These are phyloP conservation scores for Aspergillus kassunensis DNA, from an alignment of 495 filamentous ascomycete species.

Conservation along the genomic window DNA sequence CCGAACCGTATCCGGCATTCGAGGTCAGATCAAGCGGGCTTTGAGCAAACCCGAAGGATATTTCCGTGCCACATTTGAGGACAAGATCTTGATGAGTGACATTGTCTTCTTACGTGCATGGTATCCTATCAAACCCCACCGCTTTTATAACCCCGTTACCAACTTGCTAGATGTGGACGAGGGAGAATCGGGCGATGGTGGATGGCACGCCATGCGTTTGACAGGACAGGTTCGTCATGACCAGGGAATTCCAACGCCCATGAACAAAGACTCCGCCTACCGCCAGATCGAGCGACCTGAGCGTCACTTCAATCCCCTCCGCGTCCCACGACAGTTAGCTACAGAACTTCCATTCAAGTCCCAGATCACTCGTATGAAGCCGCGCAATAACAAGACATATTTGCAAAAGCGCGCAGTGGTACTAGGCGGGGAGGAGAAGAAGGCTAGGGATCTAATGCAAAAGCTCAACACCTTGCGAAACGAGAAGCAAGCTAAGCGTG, in stretches of 20 bases:
- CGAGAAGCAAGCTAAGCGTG: constrained; percentile 79
- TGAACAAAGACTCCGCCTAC: constrained; percentile 77
- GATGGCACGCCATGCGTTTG: constrained; percentile 85
- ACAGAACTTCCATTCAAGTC: constrained; percentile 88
- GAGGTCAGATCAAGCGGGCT: constrained; percentile 94
- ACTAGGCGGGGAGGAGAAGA: constrained; percentile 76
- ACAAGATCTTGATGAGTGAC: constrained; percentile 94
- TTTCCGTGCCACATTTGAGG: constrained; percentile 95
- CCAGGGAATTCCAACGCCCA: constrained; percentile 69
- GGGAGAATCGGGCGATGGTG: constrained; percentile 32
- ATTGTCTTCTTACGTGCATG: constrained; percentile 94
- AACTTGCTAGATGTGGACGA: constrained; percentile 65
- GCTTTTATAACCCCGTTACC: constrained; percentile 95
- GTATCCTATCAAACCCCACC: constrained; percentile 91
- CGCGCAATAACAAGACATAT: constrained; percentile 79
- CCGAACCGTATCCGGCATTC: constrained; percentile 89
- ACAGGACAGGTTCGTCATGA: constrained; percentile 89
- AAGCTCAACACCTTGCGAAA: constrained; percentile 89
- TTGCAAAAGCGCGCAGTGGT: constrained; percentile 92
- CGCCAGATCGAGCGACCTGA: constrained; percentile 71
- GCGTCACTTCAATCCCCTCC: constrained; percentile 90
- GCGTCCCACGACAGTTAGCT: constrained; percentile 79
- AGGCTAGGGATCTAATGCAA: constrained; percentile 84
- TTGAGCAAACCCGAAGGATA: constrained; percentile 87
- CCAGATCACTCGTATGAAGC: constrained; percentile 78